Conservation (phyloP, 768 basidiomycete species). For the Favolaschia claudopus region DNA sequence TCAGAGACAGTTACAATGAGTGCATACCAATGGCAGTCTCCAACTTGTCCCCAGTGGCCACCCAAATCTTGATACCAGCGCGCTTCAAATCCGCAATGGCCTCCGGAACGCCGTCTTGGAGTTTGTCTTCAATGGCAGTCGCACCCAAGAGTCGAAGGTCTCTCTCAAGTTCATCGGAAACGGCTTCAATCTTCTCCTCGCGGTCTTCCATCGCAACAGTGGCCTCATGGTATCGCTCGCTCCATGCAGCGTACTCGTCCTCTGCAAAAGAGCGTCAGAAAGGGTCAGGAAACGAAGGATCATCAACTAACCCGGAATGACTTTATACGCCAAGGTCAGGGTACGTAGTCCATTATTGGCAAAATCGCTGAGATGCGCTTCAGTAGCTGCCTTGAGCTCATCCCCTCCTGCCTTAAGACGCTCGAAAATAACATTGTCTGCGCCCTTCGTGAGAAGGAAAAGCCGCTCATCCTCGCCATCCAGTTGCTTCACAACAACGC, state of each 20-base stretch:
- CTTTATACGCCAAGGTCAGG: slow-evolving; percentile 92
- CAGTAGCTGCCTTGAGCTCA: slow-evolving; percentile 78
- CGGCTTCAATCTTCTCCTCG: slow-evolving; percentile 79
- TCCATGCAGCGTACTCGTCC: slow-evolving; percentile 85
- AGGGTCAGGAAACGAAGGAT: background rate
- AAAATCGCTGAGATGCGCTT: slow-evolving; percentile 85
- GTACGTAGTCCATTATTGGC: slow-evolving; percentile 90
- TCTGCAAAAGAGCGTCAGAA: no score
- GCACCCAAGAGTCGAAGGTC: slow-evolving; percentile 88
- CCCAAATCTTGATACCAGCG: slow-evolving; percentile 99
- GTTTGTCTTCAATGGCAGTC: slow-evolving; percentile 95
- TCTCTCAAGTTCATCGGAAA: slow-evolving; percentile 83
- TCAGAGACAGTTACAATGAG: background rate
- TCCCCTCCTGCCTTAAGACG: slow-evolving; percentile 73
- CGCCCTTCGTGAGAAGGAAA: slow-evolving; percentile 89
- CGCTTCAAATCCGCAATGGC: slow-evolving; percentile 93
- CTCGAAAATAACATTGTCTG: slow-evolving; percentile 98
- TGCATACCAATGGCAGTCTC: slow-evolving; percentile 90
- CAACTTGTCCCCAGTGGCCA: slow-evolving; percentile 97
- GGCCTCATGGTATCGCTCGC: slow-evolving; percentile 80
- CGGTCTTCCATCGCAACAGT: slow-evolving; percentile 79
- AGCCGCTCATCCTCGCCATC: slow-evolving; percentile 68
- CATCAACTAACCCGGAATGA: slow-evolving; percentile 68
- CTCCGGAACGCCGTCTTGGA: slow-evolving; percentile 98
- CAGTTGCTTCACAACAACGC: slow-evolving; percentile 84